Conservation (phyloP, 805 yeast species). For the Candida oleophila region DNA sequence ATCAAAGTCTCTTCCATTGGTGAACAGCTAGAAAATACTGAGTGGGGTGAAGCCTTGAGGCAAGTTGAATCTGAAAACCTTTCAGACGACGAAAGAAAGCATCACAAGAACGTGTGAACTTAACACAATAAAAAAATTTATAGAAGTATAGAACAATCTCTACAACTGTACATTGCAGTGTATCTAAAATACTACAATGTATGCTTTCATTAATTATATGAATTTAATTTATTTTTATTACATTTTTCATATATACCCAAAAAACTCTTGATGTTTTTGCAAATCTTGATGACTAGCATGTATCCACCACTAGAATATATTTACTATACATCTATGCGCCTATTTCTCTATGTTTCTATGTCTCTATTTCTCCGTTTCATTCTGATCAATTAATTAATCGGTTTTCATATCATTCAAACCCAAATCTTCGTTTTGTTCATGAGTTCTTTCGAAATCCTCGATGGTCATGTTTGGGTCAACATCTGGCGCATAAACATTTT, state of each 20-base stretch:
- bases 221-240: too few species aligned
- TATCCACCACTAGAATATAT: too few species aligned
- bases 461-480: slow-evolving; percentile 92
- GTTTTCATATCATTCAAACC: slow-evolving; percentile 66
- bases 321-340: too few species aligned
- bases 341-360: slow-evolving; percentile 1
- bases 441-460: slow-evolving; percentile 87
- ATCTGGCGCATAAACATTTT: slow-evolving; percentile 98
- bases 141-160: not conserved
- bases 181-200: too few species aligned
- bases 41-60: slow-evolving; percentile 25
- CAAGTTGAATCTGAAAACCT: slow-evolving; percentile 15
- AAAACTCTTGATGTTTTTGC: too few species aligned
- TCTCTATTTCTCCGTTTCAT: not conserved
- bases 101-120: not conserved
- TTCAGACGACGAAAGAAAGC: slow-evolving; percentile 3
- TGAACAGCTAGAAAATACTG: slow-evolving; percentile 22
- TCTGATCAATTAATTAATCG: slow-evolving; percentile 13
- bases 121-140: slow-evolving; percentile 2
- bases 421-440: slow-evolving; percentile 85
- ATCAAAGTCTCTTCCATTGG: slow-evolving; percentile 23
- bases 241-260: not conserved
- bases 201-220: too few species aligned
- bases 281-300: too few species aligned
- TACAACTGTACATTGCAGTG: too few species aligned